These are phyloP conservation scores for Pulicaria dysenterica DNA, from an alignment of 129 eudicot species.

Conservation along the genomic window DNA sequence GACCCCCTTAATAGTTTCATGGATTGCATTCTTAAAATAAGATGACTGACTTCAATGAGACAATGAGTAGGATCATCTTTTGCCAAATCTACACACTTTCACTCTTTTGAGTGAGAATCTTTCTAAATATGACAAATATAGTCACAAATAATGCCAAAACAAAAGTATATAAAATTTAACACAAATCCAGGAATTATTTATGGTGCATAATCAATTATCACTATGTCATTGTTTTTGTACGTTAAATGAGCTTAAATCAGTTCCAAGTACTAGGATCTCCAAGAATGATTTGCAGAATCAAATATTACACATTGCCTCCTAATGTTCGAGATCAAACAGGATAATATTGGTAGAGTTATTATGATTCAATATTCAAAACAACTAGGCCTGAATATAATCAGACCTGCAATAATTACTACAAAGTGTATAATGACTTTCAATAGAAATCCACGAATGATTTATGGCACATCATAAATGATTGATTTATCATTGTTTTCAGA, in stretches of 20 bases:
- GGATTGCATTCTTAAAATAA: no score
- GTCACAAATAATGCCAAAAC: no score
- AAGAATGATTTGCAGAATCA: not conserved
- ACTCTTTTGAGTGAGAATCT: no score
- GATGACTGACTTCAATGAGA: no score
- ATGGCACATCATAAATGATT: not conserved
- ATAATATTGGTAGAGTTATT: not conserved
- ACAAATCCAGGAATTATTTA: not conserved
- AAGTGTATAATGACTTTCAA: not conserved
- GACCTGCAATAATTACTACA: not conserved
- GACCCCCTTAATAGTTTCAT: no score
- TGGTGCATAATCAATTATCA: not conserved
- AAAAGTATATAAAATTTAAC: not conserved
- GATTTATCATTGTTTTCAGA: not conserved
- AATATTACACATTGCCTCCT: not conserved
- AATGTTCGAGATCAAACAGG: not conserved
- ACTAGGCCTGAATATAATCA: not conserved
- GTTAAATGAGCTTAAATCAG: conserved; percentile 5
- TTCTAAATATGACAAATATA: no score
- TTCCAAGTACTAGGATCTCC: conserved; percentile 2
- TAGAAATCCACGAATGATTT: not conserved
- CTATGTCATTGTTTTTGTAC: not conserved
- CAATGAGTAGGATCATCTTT: no score
- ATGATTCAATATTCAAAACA: not conserved
- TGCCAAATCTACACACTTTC: no score